phyloP scores from a whole-genome alignment of 176 grass and related monocot genomes.

The Echinochloa phyllopogon region DNA sequence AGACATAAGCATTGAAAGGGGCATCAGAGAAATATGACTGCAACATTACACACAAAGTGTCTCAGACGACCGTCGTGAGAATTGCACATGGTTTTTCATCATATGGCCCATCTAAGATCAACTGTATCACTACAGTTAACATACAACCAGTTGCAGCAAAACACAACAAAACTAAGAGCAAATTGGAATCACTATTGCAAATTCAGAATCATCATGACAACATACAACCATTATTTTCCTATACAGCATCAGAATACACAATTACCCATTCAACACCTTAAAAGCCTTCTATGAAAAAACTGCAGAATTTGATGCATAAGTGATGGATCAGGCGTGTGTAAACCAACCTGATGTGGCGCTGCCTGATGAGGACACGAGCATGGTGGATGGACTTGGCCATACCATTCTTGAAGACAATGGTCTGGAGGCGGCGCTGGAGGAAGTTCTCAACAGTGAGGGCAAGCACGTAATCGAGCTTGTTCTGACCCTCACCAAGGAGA shows the following conservation, averaged over 20 bases:
- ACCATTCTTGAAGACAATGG: constrained; percentile 72
- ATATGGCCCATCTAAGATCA: constrained; percentile 23
- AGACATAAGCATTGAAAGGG: neutral
- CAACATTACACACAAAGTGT: constrained; percentile 73
- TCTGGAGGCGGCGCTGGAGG: constrained; percentile 64
- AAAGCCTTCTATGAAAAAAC: neutral
- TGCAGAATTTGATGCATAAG: neutral
- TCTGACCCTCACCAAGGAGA: constrained; percentile 61
- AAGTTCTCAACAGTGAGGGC: constrained; percentile 75
- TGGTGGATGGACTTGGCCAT: constrained; percentile 80
- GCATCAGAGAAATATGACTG: constrained; percentile 58
- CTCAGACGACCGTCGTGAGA: constrained; percentile 73
- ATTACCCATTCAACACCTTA: neutral
- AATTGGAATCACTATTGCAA: neutral
- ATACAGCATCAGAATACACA: neutral
- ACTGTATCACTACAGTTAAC: neutral
- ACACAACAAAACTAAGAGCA: neutral
- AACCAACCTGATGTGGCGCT: constrained; percentile 64
- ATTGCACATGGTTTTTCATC: constrained; percentile 43
- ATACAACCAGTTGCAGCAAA: neutral
- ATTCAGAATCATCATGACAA: neutral
- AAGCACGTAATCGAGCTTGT: constrained; percentile 80
- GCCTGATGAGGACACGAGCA: constrained; percentile 74
- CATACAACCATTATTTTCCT: neutral
- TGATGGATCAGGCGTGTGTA: neutral